These are phyloP conservation scores for Candida patagonica DNA, from an alignment of 805 yeast species.

Conservation along the genomic window DNA sequence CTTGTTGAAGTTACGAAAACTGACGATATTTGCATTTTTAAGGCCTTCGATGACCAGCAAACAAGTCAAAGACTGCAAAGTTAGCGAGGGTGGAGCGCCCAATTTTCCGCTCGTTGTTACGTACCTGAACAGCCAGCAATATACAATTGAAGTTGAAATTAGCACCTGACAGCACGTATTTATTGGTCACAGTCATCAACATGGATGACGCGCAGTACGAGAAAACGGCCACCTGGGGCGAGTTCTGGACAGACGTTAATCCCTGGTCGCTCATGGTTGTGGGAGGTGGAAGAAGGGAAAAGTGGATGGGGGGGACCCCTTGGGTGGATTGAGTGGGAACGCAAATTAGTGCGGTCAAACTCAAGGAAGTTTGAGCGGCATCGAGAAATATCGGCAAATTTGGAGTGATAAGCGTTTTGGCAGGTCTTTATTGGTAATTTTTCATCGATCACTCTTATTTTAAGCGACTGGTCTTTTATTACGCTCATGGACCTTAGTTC, in stretches of 20 bases:
- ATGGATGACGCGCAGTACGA: conserved; percentile 87
- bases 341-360: too few species aligned
- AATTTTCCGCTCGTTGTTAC: neutral
- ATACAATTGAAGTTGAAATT: conserved; percentile 79
- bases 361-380: neutral
- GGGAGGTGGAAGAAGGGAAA: neutral
- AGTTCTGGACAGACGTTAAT: conserved; percentile 18
- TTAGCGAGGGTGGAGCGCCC: too few species aligned
- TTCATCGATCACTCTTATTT: neutral
- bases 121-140: conserved; percentile 69
- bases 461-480: neutral
- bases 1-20: conserved; percentile 74
- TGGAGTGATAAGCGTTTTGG: neutral
- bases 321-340: too few species aligned
- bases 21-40: conserved; percentile 66
- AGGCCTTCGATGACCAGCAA: conserved; percentile 60
- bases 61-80: conserved; percentile 55
- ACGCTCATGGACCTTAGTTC: conserved; percentile 4
- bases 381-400: neutral
- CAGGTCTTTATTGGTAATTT: neutral
- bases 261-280: neutral
- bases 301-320: too few species aligned
- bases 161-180: conserved; percentile 79
- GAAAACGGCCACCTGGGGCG: conserved; percentile 29
- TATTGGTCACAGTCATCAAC: conserved; percentile 95